Evolutionary conservation across 371 early-diverging fungal genomes (phyloP).

Genomic region (Mortierella sp.): DNA sequence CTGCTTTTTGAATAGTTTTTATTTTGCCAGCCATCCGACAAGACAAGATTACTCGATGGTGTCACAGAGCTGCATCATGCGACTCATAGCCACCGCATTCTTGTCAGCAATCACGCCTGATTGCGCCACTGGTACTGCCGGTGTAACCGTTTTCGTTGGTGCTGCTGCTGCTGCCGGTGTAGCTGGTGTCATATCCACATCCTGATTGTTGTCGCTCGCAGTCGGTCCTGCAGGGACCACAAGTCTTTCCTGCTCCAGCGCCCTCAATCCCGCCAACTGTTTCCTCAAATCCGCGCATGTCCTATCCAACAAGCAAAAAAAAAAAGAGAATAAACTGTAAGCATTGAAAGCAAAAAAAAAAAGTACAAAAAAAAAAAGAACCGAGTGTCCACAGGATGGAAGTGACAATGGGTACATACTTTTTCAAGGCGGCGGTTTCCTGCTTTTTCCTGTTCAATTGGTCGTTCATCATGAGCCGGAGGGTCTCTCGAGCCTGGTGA

Average conservation of each 20-base stretch:
- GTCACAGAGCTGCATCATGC: constrained; percentile 46
- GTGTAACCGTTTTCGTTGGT: neutral
- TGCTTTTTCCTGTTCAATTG: constrained; percentile 72
- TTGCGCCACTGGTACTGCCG: neutral
- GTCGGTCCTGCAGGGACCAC: neutral
- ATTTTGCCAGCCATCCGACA: neutral
- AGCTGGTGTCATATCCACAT: constrained; percentile 27
- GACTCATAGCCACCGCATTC: constrained; percentile 13
- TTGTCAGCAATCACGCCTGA: constrained; percentile 7
- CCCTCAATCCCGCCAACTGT: constrained; percentile 32
- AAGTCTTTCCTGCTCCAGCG: constrained; percentile 26
- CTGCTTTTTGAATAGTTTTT: neutral
- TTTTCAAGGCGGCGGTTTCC: constrained; percentile 64
- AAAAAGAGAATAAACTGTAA: neutral
- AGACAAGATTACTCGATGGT: constrained; percentile 23
- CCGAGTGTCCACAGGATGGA: neutral
- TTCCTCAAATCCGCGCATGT: constrained; percentile 47
- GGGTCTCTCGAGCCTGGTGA: constrained; percentile 80
- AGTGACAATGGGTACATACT: constrained; percentile 46
- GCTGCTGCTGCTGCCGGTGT: neutral
- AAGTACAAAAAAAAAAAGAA: no score
- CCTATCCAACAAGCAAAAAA: constrained; percentile 11
- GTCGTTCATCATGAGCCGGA: constrained; percentile 77
- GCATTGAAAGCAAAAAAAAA: neutral
- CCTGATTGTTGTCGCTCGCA: neutral